Evolutionary conservation across 805 yeast genomes (phyloP).

Genomic region (Candida namnaoensis): DNA sequence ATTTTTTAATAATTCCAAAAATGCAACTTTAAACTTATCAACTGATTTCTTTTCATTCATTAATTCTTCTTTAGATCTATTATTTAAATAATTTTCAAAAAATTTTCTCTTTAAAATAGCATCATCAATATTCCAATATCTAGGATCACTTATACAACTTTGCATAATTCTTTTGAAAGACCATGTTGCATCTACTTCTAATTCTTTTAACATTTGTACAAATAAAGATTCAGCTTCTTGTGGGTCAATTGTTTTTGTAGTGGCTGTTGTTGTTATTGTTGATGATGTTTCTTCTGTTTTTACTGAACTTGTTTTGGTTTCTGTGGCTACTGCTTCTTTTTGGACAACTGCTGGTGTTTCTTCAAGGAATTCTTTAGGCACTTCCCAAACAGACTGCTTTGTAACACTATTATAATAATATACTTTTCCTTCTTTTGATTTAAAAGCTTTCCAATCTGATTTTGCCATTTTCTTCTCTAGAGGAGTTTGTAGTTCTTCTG

Average conservation of each 20-base stretch:
- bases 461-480: too few species aligned
- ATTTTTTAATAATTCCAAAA: slow-evolving; percentile 33
- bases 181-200: slow-evolving; percentile 65
- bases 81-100: slow-evolving; percentile 58
- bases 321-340: slow-evolving; percentile 5
- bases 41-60: slow-evolving; percentile 42
- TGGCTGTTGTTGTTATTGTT: not conserved
- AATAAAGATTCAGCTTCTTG: slow-evolving; percentile 37
- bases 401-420: slow-evolving; percentile 67
- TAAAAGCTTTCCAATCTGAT: slow-evolving; percentile 50
- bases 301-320: slow-evolving; percentile 1
- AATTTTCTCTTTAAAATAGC: slow-evolving; percentile 48
- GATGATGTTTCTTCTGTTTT: slow-evolving; percentile 2
- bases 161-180: slow-evolving; percentile 61
- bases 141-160: slow-evolving; percentile 43
- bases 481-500: too few species aligned
- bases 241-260: slow-evolving; percentile 7
- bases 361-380: slow-evolving; percentile 59
- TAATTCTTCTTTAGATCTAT: slow-evolving; percentile 40
- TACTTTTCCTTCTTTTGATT: slow-evolving; percentile 54
- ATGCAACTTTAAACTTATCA: slow-evolving; percentile 49
- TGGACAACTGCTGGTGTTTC: slow-evolving; percentile 26
- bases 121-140: slow-evolving; percentile 62
- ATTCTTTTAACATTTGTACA: slow-evolving; percentile 39
- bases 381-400: slow-evolving; percentile 72